Evolutionary conservation across 768 basidiomycete genomes (phyloP).

Genomic region (Rhodotorula kratochvilovae): DNA sequence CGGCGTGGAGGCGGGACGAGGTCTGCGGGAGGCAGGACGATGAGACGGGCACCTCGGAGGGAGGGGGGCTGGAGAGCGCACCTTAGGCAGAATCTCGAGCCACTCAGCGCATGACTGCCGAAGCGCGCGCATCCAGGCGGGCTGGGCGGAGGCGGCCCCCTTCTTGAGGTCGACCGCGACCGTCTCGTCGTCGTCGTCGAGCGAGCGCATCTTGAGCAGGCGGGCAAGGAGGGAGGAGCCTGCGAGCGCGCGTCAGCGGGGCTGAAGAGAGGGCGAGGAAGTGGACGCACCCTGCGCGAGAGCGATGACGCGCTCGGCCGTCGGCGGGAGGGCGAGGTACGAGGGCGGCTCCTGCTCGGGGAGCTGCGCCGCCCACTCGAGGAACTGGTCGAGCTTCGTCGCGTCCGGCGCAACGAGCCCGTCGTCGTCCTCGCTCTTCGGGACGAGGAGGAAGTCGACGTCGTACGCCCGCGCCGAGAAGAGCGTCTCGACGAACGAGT

Average conservation of each 20-base stretch:
- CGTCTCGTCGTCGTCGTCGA: slow-evolving; percentile 79
- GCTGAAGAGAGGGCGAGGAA: background rate
- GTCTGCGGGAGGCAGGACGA: slow-evolving; percentile 29
- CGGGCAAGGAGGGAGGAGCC: slow-evolving; percentile 78
- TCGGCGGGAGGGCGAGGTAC: slow-evolving; percentile 88
- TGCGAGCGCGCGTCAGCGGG: slow-evolving; percentile 45
- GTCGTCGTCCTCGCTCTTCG: slow-evolving; percentile 54
- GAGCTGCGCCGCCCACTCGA: slow-evolving; percentile 78
- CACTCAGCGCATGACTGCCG: slow-evolving; percentile 78
- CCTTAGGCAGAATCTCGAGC: slow-evolving; percentile 69
- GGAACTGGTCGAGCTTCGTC: slow-evolving; percentile 83
- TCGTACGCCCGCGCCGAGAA: slow-evolving; percentile 88
- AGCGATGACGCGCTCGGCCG: slow-evolving; percentile 87
- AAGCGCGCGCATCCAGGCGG: slow-evolving; percentile 89
- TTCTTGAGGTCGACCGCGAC: slow-evolving; percentile 49
- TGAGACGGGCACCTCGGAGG: no score
- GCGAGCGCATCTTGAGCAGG: slow-evolving; percentile 84
- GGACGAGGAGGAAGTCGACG: slow-evolving; percentile 83
- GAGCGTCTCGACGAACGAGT: slow-evolving; percentile 84
- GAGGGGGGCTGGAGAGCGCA: slow-evolving; percentile 47
- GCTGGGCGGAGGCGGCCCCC: slow-evolving; percentile 58
- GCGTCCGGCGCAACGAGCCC: slow-evolving; percentile 77
- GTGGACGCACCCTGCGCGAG: slow-evolving; percentile 46
- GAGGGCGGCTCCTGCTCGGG: slow-evolving; percentile 77
- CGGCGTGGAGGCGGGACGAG: slow-evolving; percentile 44